Evolutionary conservation across 495 filamentous ascomycete genomes (phyloP), one percentile per base, ranked within the genome.

Genomic region (Daldinia caldariorum): DNA sequence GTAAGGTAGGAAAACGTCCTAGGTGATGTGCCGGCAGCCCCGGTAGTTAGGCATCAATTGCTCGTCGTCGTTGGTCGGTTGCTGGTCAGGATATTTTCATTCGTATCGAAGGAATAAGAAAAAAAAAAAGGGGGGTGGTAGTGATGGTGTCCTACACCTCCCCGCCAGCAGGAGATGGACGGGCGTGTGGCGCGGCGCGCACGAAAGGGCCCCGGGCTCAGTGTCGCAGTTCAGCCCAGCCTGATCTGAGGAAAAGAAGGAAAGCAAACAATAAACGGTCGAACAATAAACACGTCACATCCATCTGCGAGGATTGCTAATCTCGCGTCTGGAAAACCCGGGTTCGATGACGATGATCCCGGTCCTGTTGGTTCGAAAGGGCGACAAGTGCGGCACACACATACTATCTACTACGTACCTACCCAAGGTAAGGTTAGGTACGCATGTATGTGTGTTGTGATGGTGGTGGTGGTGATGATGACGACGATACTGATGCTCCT

Each of bases 31-130:
- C 58, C 69, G 69, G 69, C 63, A 71, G 63, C 47, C 26, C 69
- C 69, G 69, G 63, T 67, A 51, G 69, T 71, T 71, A 63, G 69
- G 69, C 69, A 71, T 49, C 69, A 71, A 71, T 66, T 67, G n/a
- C 43, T 66, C 55, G 12, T 43, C 69, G 54, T 61, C 47, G 67
- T 61, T 65, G 56, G 67, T 31, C 5, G 49, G 49, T 6, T 32
- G 49, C 49, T 53, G 49, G 49, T 47, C 26, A 55, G 63, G 43
- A 58, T 66, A 67, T 43, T 26, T 26, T 39, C 54, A 45, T 34
- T 39, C 55, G 63, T 41, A 58, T 51, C 32, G 63, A 53, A 58
- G 54, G 63, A 53, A 58, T 34, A 51, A 35, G n/a, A n/a, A n/a
- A n/a, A n/a, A n/a, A n/a, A n/a, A n/a, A n/a, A n/a, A n/a, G n/a